Base-by-base conservation (phyloP, 176 grass and related monocot genomes). In the Oryza rufipogon region DNA sequence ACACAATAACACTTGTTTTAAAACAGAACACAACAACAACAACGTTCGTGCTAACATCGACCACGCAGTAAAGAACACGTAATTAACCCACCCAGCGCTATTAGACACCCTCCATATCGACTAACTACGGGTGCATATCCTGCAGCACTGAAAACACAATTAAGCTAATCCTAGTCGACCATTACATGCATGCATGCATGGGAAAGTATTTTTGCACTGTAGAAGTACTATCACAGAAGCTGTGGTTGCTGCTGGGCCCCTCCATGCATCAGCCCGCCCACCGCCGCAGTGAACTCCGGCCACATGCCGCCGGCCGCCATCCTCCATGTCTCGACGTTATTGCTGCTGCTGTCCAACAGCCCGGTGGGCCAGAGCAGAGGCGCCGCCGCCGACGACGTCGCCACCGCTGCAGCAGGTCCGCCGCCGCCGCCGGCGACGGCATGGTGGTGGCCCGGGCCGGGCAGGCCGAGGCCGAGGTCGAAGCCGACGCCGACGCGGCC, bases 401-500 rank as follows among this genome's bases (percentile, higher is more conserved):
- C 19, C 19, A 3, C 17, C 20, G 54, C 6, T 58, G 54, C 5
- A 2, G 54, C 5, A 7, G 6, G 0, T 7, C 19, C 54, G 39
- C 92, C 39, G 56, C 92, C 39, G 56, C 78, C 73, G 71, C 71
- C 67, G 26, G 65, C 42, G 64, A 76, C 3, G 83, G 9, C 41
- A 26, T 26, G 26, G 10, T 44, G 44, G 19, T 75, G 63, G 36
- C 84, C 78, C 34, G 52, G 66, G 1, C 76, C 52, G 0, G 83
- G 77, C 22, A 89, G 26, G 26, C 26, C 26, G 26, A 30, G 89
- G 11, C 85, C 72, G 44, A 81, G 54, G 39, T 90, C 92, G n/a
- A 97, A 90, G 72, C 90, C 94, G 77, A 94, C 91, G 11, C 81
- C 88, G 20, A 73, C 71, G 54, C 91, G 87, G 2, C 89, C 87